These are phyloP conservation scores for Gryganskiella cystojenkinii DNA, from an alignment of 192 early-diverging fungal species.

Conservation along the genomic window DNA sequence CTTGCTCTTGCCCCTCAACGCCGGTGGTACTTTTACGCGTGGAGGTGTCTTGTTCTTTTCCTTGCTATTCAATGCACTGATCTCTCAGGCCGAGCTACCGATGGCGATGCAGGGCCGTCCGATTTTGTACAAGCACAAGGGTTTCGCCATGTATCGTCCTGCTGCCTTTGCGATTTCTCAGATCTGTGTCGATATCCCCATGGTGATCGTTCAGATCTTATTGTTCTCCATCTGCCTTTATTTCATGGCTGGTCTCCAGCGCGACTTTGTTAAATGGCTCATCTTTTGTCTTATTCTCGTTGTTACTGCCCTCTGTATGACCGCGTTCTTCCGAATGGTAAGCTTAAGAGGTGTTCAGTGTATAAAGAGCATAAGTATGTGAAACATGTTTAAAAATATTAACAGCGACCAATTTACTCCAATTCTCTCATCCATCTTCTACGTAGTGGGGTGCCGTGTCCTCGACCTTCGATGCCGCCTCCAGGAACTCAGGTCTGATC, in stretches of 20 bases:
- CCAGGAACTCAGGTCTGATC: conserved; percentile 62
- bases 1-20: conserved; percentile 64
- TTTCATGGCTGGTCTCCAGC: conserved; percentile 70
- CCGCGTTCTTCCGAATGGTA: conserved; percentile 67
- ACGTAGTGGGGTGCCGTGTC: conserved; percentile 56
- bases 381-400: too few relatives aligned
- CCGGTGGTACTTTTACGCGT: conserved; percentile 80
- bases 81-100: conserved; percentile 76
- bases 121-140: conserved; percentile 83
- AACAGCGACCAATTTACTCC: too few relatives aligned
- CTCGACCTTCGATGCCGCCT: conserved; percentile 63
- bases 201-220: conserved; percentile 59
- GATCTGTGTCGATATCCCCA: conserved; percentile 63
- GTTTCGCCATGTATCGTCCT: conserved; percentile 76
- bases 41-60: conserved; percentile 82
- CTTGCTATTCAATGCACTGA: conserved; percentile 62
- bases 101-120: conserved; percentile 77
- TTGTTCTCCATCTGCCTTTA: conserved; percentile 68
- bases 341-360: too few relatives aligned
- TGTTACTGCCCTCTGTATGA: conserved; percentile 65
- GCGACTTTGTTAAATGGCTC: conserved; percentile 65
- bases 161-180: conserved; percentile 68
- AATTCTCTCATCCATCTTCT: too few relatives aligned
- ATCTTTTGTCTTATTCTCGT: conserved; percentile 66
- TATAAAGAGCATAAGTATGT: too few relatives aligned